Conservation (phyloP, 2,329 filamentous ascomycete genomes). For the Zopfia rhizophila region DNA sequence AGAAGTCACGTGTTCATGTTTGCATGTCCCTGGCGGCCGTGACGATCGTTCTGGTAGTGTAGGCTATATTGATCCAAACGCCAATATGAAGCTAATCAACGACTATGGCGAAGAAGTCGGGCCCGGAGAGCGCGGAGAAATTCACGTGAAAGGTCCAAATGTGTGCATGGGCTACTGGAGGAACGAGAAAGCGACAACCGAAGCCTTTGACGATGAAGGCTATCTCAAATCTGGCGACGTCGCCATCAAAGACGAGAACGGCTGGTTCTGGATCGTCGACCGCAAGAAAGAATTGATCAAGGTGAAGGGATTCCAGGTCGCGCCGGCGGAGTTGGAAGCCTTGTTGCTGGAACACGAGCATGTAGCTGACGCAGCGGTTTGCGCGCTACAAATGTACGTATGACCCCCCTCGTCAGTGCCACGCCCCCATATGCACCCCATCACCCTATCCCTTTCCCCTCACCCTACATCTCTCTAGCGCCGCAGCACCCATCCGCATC, state of each 20-base stretch:
- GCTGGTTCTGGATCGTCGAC: constrained; percentile 43
- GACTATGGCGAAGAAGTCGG: constrained; percentile 53
- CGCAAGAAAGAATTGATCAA: constrained; percentile 65
- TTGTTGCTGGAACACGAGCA: constrained; percentile 63
- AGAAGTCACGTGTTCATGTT: constrained; percentile 50
- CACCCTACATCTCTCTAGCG: too few species aligned
- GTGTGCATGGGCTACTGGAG: constrained; percentile 53
- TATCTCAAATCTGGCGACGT: constrained; percentile 49
- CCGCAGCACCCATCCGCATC: too few species aligned
- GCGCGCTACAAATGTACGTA: too few species aligned
- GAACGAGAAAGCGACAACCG: constrained; percentile 49
- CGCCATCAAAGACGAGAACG: constrained; percentile 44
- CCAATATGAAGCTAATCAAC: constrained; percentile 51
- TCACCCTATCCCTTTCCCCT: too few species aligned
- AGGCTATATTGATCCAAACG: constrained; percentile 49
- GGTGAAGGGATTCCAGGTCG: constrained; percentile 69
- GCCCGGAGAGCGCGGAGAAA: constrained; percentile 47
- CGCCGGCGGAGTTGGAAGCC: constrained; percentile 68
- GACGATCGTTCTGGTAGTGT: constrained; percentile 48
- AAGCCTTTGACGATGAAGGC: constrained; percentile 48
- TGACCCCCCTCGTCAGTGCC: too few species aligned
- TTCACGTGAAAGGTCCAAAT: constrained; percentile 51
- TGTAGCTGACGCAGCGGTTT: constrained; percentile 71
- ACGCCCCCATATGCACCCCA: too few species aligned
- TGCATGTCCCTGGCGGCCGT: constrained; percentile 49